A percentile compares a stretch with the other conserved stretches of the same genome.
Evolutionary conservation across 306 rosid genomes (phyloP).

Genomic region (Glycine soja): DNA sequence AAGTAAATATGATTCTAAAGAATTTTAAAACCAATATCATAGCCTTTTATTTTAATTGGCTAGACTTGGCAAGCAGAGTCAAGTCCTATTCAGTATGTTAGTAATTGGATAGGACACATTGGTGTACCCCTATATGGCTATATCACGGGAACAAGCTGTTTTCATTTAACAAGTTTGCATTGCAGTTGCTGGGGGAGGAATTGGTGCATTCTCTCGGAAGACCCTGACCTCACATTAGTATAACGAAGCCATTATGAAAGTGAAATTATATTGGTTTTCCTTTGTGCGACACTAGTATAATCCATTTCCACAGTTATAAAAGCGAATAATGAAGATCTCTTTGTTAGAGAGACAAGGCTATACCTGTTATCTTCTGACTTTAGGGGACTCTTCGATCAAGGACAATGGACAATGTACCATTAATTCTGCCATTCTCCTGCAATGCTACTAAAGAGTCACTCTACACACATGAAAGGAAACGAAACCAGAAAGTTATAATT

Average conservation of each 20-base stretch:
- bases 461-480: constrained; percentile 3
- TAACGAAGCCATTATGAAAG: neutral
- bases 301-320: neutral
- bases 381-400: neutral
- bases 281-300: neutral
- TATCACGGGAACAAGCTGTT: neutral
- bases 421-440: neutral
- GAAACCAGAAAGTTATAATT: neutral
- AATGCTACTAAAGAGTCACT: neutral
- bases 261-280: neutral
- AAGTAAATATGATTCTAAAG: no score
- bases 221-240: neutral
- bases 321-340: neutral
- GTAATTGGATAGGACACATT: neutral
- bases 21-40: no score
- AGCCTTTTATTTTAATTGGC: no score
- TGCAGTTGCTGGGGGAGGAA: neutral
- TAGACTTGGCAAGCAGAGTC: neutral
- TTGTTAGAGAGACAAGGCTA: neutral
- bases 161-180: neutral
- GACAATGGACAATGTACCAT: constrained; percentile 22
- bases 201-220: neutral
- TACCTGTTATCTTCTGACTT: neutral
- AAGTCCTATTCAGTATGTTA: neutral
- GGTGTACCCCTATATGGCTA: neutral